Conservation (phyloP, 176 grass and related monocot genomes). For the Areca catechu region DNA sequence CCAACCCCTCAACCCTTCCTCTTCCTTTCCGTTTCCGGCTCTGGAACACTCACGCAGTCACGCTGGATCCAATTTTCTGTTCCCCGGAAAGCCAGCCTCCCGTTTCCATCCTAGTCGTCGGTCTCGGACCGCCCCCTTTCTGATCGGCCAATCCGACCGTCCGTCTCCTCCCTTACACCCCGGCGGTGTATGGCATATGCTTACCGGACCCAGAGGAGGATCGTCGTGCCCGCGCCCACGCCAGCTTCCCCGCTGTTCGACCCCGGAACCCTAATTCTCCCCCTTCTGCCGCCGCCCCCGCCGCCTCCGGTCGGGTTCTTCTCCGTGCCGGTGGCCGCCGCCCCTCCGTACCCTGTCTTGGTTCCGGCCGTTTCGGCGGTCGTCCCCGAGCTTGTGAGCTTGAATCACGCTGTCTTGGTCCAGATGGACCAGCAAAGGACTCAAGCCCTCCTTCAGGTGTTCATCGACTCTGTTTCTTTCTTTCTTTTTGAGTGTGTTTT, state of each 20-base stretch:
- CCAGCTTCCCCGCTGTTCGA: no score
- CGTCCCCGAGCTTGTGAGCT: constrained; percentile 18
- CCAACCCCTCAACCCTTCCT: no score
- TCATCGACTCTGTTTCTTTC: background rate
- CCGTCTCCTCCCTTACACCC: background rate
- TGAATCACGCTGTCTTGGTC: constrained; percentile 5
- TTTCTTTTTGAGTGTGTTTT: background rate
- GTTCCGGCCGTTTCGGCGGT: constrained; percentile 10
- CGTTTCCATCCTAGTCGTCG: background rate
- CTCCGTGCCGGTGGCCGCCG: background rate
- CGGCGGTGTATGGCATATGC: constrained; percentile 24
- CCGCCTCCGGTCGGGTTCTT: constrained; percentile 16
- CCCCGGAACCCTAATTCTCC: constrained; percentile 30
- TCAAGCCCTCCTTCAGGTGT: constrained; percentile 39
- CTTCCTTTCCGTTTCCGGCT: no score
- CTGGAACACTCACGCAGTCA: no score
- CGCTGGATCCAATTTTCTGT: no score
- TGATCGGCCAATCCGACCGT: background rate
- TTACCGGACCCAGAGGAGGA: constrained; percentile 5
- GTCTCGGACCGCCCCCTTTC: no score
- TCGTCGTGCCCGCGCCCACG: constrained; percentile 8
- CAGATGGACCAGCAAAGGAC: constrained; percentile 40
- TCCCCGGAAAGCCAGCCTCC: no score
- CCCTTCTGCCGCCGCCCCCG: constrained; percentile 21
- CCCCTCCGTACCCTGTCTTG: background rate